These are phyloP conservation scores for Russula emetica DNA, from an alignment of 768 basidiomycete genomes.

Conservation along the genomic window DNA sequence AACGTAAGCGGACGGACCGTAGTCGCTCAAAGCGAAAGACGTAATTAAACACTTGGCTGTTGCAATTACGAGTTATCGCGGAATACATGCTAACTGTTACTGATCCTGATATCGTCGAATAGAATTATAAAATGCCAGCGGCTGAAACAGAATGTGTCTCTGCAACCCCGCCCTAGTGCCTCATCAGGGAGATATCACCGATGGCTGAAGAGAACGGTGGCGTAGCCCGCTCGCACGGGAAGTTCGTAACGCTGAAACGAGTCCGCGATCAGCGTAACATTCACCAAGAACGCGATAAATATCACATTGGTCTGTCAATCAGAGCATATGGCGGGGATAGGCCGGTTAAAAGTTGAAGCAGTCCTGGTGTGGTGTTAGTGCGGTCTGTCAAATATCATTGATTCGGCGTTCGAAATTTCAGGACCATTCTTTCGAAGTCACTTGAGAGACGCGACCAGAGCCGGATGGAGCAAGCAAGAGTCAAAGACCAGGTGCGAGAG, in stretches of 20 bases:
- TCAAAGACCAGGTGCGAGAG: background rate
- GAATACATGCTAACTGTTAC: too few species aligned
- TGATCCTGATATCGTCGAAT: background rate
- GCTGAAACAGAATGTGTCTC: background rate
- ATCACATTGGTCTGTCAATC: background rate
- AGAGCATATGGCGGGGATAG: background rate
- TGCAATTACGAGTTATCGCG: background rate
- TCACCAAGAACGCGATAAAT: background rate
- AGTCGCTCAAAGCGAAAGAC: background rate
- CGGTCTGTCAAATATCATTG: background rate
- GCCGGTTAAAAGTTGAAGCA: background rate
- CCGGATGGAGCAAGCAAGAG: background rate
- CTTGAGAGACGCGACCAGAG: background rate
- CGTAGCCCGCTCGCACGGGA: background rate
- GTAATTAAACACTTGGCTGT: background rate
- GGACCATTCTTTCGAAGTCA: background rate
- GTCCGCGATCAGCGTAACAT: background rate
- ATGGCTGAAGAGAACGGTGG: background rate
- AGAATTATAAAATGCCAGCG: background rate
- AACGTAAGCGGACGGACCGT: background rate
- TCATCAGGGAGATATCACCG: background rate
- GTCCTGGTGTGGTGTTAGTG: background rate
- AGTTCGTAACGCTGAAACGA: background rate
- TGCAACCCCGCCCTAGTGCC: background rate
- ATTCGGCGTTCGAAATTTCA: background rate